phyloP scores from a whole-genome alignment of 2,329 filamentous ascomycete genomes.

The Aspergillus calidoustus region DNA sequence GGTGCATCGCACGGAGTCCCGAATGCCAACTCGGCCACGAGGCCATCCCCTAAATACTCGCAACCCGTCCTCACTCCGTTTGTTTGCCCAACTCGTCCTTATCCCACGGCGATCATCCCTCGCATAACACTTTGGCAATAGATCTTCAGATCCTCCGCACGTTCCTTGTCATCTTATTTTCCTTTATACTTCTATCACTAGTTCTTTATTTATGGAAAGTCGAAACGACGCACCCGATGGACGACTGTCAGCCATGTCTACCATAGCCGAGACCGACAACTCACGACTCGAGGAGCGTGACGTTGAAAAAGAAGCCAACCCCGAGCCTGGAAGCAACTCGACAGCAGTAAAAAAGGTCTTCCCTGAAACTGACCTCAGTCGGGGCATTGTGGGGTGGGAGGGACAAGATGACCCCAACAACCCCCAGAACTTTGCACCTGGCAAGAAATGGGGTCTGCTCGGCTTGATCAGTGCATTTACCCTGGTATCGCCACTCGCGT shows the following conservation, averaged over 20 bases:
- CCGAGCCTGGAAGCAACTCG: not conserved
- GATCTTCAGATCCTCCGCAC: not conserved
- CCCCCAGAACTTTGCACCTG: conserved; percentile 57
- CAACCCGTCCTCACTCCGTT: not conserved
- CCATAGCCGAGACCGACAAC: not conserved
- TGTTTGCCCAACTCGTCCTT: not conserved
- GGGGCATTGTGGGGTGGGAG: conserved; percentile 65
- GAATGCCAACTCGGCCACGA: not conserved
- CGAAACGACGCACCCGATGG: not conserved
- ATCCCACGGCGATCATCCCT: not conserved
- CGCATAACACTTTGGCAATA: not conserved
- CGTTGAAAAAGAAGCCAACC: conserved; percentile 4
- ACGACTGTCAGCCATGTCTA: not conserved
- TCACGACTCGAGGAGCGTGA: not conserved
- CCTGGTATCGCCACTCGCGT: conserved; percentile 38
- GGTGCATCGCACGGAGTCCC: not conserved
- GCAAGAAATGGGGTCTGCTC: conserved; percentile 33
- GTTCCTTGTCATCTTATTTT: not conserved
- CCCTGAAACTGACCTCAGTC: conserved; percentile 58
- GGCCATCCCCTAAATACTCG: not conserved
- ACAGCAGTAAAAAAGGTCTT: conserved; percentile 11
- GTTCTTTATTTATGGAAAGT: not conserved
- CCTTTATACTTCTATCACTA: not conserved
- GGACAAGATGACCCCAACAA: conserved; percentile 61
- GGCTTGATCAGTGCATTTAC: conserved; percentile 35